These are phyloP conservation scores for Xenosphaeropsis pyriputrescens DNA, from an alignment of 2,329 filamentous ascomycete species.

Conservation along the genomic window DNA sequence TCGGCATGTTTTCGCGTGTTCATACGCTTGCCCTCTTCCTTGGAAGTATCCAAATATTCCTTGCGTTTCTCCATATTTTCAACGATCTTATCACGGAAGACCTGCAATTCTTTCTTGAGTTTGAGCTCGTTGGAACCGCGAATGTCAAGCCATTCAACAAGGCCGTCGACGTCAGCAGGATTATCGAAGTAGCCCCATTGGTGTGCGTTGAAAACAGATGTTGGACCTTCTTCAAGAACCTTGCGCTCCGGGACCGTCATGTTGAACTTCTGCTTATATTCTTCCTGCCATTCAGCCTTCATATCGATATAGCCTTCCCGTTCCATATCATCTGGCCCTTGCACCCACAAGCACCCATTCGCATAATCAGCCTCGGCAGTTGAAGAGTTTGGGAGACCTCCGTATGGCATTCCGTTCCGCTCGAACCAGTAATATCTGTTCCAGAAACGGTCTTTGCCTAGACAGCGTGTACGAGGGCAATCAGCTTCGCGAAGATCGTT, in stretches of 20 bases:
- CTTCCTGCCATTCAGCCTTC: conserved; percentile 50
- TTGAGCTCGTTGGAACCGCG: conserved; percentile 77
- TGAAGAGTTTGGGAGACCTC: conserved; percentile 73
- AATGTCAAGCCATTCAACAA: conserved; percentile 80
- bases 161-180: conserved; percentile 57
- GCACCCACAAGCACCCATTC: conserved; percentile 91
- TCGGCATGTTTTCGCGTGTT: conserved; percentile 45
- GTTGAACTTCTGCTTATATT: conserved; percentile 64
- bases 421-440: conserved; percentile 99
- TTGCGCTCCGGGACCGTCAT: conserved; percentile 81
- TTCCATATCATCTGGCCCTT: conserved; percentile 85
- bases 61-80: conserved; percentile 70
- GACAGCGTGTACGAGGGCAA: conserved; percentile 74
- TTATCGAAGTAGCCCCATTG: conserved; percentile 93
- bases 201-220: conserved; percentile 57
- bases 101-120: conserved; percentile 71
- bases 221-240: conserved; percentile 68
- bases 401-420: conserved; percentile 94
- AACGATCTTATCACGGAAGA: conserved; percentile 62
- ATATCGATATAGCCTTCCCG: conserved; percentile 76
- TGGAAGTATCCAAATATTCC: conserved; percentile 47
- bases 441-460: conserved; percentile 94
- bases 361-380: conserved; percentile 80
- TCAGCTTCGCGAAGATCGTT: conserved; percentile 90
- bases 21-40: conserved; percentile 32